These are phyloP conservation scores for Psilocybe mexicana DNA, from an alignment of 1,284 basidiomycete species.

Conservation along the genomic window DNA sequence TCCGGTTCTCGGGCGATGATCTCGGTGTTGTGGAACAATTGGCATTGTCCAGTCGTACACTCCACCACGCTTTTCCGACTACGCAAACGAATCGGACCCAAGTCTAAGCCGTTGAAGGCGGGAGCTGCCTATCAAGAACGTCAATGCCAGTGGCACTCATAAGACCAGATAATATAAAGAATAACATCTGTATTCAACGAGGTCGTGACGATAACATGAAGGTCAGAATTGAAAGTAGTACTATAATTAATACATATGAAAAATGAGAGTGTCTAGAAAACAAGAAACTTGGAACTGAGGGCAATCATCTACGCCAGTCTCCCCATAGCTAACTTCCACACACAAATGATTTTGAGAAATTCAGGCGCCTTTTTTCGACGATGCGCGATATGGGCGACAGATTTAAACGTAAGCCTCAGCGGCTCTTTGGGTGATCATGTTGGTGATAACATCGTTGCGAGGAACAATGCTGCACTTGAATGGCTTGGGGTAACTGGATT, in stretches of 20 bases:
- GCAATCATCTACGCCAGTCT: neutral
- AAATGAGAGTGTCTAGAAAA: neutral
- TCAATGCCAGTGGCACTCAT: too few species aligned
- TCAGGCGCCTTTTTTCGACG: neutral
- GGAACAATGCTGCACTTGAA: slow-evolving; percentile 1
- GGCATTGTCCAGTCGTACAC: too few species aligned
- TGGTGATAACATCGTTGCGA: neutral
- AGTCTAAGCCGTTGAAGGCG: too few species aligned
- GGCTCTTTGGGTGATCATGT: neutral
- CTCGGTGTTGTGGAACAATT: too few species aligned
- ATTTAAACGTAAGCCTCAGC: slow-evolving; percentile 1
- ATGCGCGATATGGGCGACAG: neutral
- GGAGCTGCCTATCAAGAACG: too few species aligned
- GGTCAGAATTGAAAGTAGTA: neutral
- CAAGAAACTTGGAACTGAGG: neutral
- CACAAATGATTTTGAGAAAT: neutral
- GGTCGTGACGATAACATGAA: neutral
- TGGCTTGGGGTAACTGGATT: neutral
- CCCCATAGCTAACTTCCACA: neutral
- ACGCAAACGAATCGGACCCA: too few species aligned
- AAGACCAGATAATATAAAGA: neutral
- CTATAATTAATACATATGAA: neutral
- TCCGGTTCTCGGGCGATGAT: too few species aligned
- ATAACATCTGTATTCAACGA: neutral
- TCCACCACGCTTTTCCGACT: too few species aligned